A percentile compares a stretch with the other conserved stretches of the same genome.
These are phyloP conservation scores for Sanguinoderma infundibulare DNA, from an alignment of 1,284 basidiomycete genomes.

Conservation along the genomic window DNA sequence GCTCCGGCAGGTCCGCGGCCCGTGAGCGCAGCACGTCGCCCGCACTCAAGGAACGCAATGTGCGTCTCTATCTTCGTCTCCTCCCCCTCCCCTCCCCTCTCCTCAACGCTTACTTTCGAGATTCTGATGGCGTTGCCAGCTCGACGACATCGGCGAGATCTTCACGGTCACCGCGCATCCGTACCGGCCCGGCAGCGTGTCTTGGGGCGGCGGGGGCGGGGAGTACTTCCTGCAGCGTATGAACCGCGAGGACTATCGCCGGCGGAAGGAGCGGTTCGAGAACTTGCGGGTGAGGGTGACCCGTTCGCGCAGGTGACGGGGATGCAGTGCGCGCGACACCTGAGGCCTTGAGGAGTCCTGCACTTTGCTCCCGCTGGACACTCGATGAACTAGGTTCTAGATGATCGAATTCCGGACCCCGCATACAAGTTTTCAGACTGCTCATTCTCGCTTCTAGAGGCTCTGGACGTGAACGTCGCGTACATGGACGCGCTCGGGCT, in stretches of 20 bases:
- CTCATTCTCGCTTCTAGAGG: too few relatives aligned
- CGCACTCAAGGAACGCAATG: constrained; percentile 45
- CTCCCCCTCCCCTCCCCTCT: not conserved
- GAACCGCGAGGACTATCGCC: constrained; percentile 69
- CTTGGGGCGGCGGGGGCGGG: constrained; percentile 73
- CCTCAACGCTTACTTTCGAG: not conserved
- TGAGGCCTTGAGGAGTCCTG: not conserved
- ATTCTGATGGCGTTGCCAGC: constrained; percentile 33
- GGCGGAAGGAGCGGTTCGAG: constrained; percentile 39
- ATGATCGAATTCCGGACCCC: too few relatives aligned
- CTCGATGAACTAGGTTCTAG: not conserved
- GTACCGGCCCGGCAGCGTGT: constrained; percentile 75
- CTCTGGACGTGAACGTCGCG: too few relatives aligned
- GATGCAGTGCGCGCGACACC: not conserved
- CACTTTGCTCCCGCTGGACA: not conserved
- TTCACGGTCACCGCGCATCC: constrained; percentile 69
- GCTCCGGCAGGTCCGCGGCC: constrained; percentile 69
- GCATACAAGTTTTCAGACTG: too few relatives aligned
- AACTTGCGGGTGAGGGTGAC: constrained; percentile 27
- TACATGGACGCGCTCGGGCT: too few relatives aligned
- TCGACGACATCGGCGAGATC: constrained; percentile 77
- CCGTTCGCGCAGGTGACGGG: constrained; percentile 28
- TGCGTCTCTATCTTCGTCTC: constrained; percentile 38
- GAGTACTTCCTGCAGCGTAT: constrained; percentile 76
- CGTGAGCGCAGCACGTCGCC: constrained; percentile 25